Percentiles rank a stretch among this genome's conserved stretches.
Evolutionary conservation across 2,329 filamentous ascomycete genomes (phyloP).

Genomic region (Trichoderma sp.): DNA sequence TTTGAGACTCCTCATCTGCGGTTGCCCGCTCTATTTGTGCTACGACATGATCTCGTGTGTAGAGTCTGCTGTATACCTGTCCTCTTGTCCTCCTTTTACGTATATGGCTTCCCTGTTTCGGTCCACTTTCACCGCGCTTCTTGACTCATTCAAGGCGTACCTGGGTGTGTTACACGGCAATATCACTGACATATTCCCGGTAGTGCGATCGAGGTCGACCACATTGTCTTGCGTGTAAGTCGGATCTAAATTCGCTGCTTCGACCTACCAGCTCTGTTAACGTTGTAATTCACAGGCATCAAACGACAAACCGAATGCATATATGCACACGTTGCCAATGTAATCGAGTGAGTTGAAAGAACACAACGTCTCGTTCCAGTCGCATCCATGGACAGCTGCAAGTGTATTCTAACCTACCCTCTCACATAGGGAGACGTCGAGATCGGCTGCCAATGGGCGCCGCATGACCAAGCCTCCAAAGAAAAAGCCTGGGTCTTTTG

Average conservation of each 20-base stretch:
- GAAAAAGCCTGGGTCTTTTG: conserved; percentile 48
- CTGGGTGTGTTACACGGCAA: neutral
- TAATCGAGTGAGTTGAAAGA: conserved; percentile 64
- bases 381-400: neutral
- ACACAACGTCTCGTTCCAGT: neutral
- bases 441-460: conserved; percentile 53
- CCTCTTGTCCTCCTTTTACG: neutral
- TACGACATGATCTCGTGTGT: neutral
- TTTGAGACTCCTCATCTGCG: neutral
- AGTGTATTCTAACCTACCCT: neutral
- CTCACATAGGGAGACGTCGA: conserved; percentile 54
- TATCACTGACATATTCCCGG: neutral
- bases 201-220: conserved; percentile 76
- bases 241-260: neutral
- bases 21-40: neutral
- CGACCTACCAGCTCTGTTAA: neutral
- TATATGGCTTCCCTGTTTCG: neutral
- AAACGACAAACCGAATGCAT: conserved; percentile 75
- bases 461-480: conserved; percentile 60
- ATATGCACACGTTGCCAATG: conserved; percentile 75
- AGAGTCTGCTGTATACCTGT: neutral
- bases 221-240: conserved; percentile 64
- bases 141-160: neutral
- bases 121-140: neutral
- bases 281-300: conserved; percentile 54